Percentiles rank a stretch among this genome's conserved stretches.
Conservation (phyloP, 148 eudicot genomes). For the Camellia granthamiana region DNA sequence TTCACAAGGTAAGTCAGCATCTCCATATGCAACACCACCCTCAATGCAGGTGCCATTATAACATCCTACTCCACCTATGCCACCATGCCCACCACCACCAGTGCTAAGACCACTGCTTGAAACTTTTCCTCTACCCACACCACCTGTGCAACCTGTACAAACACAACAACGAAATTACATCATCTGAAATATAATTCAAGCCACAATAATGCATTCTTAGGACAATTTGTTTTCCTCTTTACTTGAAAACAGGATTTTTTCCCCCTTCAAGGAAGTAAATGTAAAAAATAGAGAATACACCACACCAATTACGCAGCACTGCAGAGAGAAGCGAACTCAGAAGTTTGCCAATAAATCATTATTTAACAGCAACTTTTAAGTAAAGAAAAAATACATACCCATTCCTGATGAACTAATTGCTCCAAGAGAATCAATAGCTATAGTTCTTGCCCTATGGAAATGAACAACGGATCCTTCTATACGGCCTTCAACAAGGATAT, state of each 20-base stretch:
- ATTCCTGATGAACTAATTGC: constrained; percentile 72
- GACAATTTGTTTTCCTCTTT: background rate
- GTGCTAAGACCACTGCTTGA: constrained; percentile 70
- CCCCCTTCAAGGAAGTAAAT: background rate
- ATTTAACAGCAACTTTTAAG: background rate
- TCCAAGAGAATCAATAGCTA: constrained; percentile 62
- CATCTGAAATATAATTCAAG: background rate
- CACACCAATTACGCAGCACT: background rate
- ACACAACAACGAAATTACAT: background rate
- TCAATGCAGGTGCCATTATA: constrained; percentile 58
- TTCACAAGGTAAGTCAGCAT: constrained; percentile 80
- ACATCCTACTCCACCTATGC: constrained; percentile 81
- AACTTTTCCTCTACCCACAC: constrained; percentile 66
- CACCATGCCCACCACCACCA: constrained; percentile 98
- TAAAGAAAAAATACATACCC: constrained; percentile 46
- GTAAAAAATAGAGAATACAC: background rate
- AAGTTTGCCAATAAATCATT: constrained; percentile 9
- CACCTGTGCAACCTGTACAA: constrained; percentile 81
- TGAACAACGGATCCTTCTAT: constrained; percentile 91
- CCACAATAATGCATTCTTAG: background rate
- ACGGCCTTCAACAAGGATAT: constrained; percentile 77
- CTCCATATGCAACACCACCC: constrained; percentile 86
- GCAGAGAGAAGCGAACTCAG: background rate
- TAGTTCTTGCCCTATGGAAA: constrained; percentile 85
- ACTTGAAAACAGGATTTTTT: background rate